phyloP scores from a whole-genome alignment of 2,329 filamentous ascomycete species.

The Pyrenophora graminea region DNA sequence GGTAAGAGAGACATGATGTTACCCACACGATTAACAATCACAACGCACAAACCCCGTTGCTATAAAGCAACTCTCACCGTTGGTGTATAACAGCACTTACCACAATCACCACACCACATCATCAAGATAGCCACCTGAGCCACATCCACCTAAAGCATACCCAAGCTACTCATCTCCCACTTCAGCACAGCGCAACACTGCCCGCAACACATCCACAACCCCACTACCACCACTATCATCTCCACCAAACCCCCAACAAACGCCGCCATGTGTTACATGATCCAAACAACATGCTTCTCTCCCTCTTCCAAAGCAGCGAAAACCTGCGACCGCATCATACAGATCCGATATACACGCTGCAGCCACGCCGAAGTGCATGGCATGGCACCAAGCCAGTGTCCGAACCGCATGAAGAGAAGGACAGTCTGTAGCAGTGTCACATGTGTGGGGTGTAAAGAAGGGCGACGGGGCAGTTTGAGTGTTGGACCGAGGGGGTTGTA shows the following conservation, averaged over 20 bases:
- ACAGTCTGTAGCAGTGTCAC: not conserved
- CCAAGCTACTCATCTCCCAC: too few species aligned
- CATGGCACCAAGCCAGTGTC: slow-evolving; percentile 26
- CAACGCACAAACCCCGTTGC: too few species aligned
- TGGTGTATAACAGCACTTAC: too few species aligned
- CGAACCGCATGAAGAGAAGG: slow-evolving; percentile 30
- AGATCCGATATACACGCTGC: slow-evolving; percentile 27
- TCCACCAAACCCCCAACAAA: not conserved
- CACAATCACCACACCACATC: too few species aligned
- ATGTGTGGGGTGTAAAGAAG: slow-evolving; percentile 17
- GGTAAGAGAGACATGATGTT: too few species aligned
- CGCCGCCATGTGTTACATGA: slow-evolving; percentile 31
- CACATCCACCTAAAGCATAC: too few species aligned
- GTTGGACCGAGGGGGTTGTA: slow-evolving; percentile 1
- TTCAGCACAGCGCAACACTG: too few species aligned
- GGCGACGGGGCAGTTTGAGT: slow-evolving; percentile 25
- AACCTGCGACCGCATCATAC: slow-evolving; percentile 18
- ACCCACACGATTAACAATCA: too few species aligned
- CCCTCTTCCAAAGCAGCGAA: not conserved
- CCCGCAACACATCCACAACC: not conserved
- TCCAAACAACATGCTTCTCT: slow-evolving; percentile 24
- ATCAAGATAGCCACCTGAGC: too few species aligned
- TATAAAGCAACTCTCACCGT: too few species aligned
- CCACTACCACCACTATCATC: not conserved
- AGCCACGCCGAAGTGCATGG: slow-evolving; percentile 24